Evolutionary conservation across 2,329 filamentous ascomycete species (phyloP).

Genomic region (Ascomycota sp.): DNA sequence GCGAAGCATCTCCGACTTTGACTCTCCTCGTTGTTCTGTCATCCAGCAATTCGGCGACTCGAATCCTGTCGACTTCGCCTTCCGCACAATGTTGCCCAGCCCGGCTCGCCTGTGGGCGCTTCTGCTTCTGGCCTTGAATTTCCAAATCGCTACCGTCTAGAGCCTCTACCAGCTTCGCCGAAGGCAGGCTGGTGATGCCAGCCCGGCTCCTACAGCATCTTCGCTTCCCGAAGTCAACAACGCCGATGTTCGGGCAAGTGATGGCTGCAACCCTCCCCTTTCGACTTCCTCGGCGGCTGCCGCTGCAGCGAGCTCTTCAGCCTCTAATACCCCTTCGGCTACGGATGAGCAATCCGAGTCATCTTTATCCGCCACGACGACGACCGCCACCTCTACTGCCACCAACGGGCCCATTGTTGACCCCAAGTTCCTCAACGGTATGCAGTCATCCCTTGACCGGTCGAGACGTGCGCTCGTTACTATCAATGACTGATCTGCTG

Average conservation of each 20-base stretch:
- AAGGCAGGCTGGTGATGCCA: constrained; percentile 13
- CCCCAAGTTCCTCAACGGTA: constrained; percentile 16
- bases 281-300: neutral
- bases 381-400: constrained; percentile 2
- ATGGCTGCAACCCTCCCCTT: neutral
- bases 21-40: neutral
- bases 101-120: constrained; percentile 15
- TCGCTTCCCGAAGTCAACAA: neutral
- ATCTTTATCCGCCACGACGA: neutral
- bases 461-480: constrained; percentile 1
- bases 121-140: constrained; percentile 16
- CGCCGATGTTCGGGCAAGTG: neutral
- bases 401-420: constrained; percentile 5
- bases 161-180: constrained; percentile 9
- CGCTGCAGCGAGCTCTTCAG: neutral
- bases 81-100: constrained; percentile 13
- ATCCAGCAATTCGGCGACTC: too few species aligned
- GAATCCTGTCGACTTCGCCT: neutral
- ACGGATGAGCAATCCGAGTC: neutral
- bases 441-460: neutral
- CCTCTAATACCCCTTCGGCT: neutral
- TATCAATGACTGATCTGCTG: constrained; percentile 1
- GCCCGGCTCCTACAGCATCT: constrained; percentile 1
- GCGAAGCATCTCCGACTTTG: constrained; percentile 5
- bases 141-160: constrained; percentile 17